Conservation (phyloP, 257 asterid species). For the Hygrophila difformis region DNA sequence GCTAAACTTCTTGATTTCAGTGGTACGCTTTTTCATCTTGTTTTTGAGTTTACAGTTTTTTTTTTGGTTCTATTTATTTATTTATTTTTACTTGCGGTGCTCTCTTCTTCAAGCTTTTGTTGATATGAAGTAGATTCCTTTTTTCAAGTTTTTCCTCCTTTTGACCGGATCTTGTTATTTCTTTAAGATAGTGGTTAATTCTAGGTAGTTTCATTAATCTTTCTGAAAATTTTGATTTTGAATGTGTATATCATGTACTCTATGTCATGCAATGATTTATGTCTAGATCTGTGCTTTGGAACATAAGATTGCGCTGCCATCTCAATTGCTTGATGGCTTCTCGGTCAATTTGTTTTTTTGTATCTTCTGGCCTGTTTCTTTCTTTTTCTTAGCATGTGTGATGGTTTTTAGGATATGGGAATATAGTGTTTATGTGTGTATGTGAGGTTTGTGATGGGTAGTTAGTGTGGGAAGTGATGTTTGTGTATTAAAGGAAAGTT, state of each 20-base stretch:
- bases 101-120: not conserved
- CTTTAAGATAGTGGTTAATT: not conserved
- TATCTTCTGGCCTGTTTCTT: not conserved
- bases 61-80: not conserved
- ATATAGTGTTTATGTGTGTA: no score
- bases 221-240: not conserved
- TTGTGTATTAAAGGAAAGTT: no score
- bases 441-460: no score
- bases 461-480: no score
- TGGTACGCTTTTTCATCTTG: constrained; percentile 41
- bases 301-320: not conserved
- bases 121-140: constrained; percentile 13
- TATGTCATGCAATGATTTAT: not conserved
- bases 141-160: constrained; percentile 10
- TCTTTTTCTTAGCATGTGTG: no score
- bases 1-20: constrained; percentile 64
- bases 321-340: constrained; percentile 5
- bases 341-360: no score
- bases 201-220: not conserved
- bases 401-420: no score
- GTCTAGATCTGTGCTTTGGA: not conserved
- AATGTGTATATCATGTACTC: not conserved
- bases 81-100: not conserved
- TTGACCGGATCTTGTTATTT: constrained; percentile 14
- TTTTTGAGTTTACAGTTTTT: constrained; percentile 11